Percentiles rank a stretch among this genome's conserved stretches.
phyloP scores from a whole-genome alignment of 2,329 filamentous ascomycete genomes.

The Alternaria consortialis region DNA sequence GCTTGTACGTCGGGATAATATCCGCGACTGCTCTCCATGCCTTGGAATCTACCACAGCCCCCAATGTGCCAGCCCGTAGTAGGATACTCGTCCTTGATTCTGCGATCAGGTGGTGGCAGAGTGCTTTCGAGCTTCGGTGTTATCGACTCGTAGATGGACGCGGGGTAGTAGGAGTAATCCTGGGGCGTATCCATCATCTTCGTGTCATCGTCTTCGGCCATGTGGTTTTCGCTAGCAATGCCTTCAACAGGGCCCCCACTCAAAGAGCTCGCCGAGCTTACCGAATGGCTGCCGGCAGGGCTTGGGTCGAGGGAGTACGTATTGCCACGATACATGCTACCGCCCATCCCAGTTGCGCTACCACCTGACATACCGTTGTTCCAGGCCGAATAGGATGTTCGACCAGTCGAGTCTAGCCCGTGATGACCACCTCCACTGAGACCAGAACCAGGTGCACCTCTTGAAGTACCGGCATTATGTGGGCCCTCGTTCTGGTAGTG shows the following conservation, averaged over 20 bases:
- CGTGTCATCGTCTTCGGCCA: slow-evolving; percentile 48
- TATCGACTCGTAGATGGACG: slow-evolving; percentile 55
- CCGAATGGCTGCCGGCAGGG: slow-evolving; percentile 53
- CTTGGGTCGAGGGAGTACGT: slow-evolving; percentile 52
- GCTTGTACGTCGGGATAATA: slow-evolving; percentile 57
- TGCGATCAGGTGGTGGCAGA: slow-evolving; percentile 48
- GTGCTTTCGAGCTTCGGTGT: slow-evolving; percentile 43
- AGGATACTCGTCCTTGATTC: slow-evolving; percentile 56
- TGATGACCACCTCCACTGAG: slow-evolving; percentile 50
- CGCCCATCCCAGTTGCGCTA: slow-evolving; percentile 40
- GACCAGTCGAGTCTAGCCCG: slow-evolving; percentile 74
- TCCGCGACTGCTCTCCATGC: slow-evolving; percentile 58
- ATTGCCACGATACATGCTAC: slow-evolving; percentile 46
- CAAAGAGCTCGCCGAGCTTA: slow-evolving; percentile 55
- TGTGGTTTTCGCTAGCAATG: slow-evolving; percentile 54
- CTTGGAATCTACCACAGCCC: slow-evolving; percentile 56
- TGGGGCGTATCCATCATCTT: slow-evolving; percentile 54
- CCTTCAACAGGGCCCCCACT: slow-evolving; percentile 54
- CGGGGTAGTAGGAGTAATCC: slow-evolving; percentile 59
- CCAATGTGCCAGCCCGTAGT: slow-evolving; percentile 50
- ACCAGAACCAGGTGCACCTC: slow-evolving; percentile 46
- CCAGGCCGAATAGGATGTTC: slow-evolving; percentile 52
- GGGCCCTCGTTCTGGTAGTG: slow-evolving; percentile 59
- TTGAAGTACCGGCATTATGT: slow-evolving; percentile 47
- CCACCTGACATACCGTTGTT: slow-evolving; percentile 46